Percentiles rank a stretch among this genome's conserved stretches.
phyloP scores from a whole-genome alignment of 2,329 filamentous ascomycete genomes.

The Podosphaera xanthii region DNA sequence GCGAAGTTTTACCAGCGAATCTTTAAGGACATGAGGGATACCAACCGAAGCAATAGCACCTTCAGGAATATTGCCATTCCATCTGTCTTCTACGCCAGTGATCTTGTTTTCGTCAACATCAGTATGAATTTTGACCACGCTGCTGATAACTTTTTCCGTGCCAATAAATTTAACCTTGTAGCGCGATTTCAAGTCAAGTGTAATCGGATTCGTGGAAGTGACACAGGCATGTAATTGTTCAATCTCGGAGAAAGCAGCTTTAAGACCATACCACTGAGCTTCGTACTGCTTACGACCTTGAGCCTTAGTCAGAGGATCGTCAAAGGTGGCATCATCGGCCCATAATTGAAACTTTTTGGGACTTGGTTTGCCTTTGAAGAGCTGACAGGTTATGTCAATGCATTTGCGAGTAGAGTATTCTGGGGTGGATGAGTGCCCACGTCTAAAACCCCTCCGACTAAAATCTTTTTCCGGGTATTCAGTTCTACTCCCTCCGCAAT shows the following conservation, averaged over 20 bases:
- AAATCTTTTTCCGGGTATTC: slow-evolving; percentile 25
- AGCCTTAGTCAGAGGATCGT: slow-evolving; percentile 34
- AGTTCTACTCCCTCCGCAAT: slow-evolving; percentile 27
- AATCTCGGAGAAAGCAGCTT: slow-evolving; percentile 33
- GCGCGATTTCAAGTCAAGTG: slow-evolving; percentile 28
- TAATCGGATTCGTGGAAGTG: slow-evolving; percentile 31
- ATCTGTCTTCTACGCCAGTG: slow-evolving; percentile 28
- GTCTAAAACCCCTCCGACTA: slow-evolving; percentile 36
- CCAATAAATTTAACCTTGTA: slow-evolving; percentile 30
- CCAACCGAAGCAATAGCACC: slow-evolving; percentile 26
- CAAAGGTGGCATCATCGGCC: slow-evolving; percentile 32
- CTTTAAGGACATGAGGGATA: slow-evolving; percentile 15
- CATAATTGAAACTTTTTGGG: slow-evolving; percentile 35
- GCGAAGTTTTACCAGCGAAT: slow-evolving; percentile 17
- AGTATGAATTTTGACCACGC: slow-evolving; percentile 24
- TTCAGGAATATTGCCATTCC: slow-evolving; percentile 29
- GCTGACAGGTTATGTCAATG: slow-evolving; percentile 13
- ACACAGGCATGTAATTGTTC: slow-evolving; percentile 30
- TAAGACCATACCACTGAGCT: slow-evolving; percentile 33
- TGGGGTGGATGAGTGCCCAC: slow-evolving; percentile 10
- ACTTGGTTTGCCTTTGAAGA: slow-evolving; percentile 36
- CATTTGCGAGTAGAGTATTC: not conserved
- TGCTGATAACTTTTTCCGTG: slow-evolving; percentile 26
- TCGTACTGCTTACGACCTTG: slow-evolving; percentile 27
- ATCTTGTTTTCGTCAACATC: slow-evolving; percentile 21